Evolutionary conservation across 2,329 filamentous ascomycete genomes (phyloP).

Genomic region (Stachybotrys chlorohalonatus): DNA sequence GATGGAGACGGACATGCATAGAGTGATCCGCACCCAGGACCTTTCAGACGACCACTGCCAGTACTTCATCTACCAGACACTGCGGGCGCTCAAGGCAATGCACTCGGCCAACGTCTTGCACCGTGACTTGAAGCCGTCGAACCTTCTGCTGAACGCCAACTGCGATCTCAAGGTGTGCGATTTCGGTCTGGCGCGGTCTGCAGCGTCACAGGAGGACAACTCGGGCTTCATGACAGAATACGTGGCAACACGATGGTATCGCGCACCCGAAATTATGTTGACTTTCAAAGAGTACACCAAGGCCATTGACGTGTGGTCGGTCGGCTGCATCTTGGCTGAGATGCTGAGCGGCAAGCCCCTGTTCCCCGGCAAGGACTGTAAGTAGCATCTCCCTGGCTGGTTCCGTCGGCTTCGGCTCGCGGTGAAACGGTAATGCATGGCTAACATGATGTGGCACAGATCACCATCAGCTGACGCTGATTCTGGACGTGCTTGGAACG

Average conservation of each 20-base stretch:
- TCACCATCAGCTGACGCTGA: constrained; percentile 95
- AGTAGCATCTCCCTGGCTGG: constrained; percentile 25
- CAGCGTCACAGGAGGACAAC: constrained; percentile 96
- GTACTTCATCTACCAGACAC: constrained; percentile 99
- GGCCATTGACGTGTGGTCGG: constrained; percentile 98
- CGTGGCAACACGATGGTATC: constrained; percentile 97
- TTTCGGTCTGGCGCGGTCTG: constrained; percentile 90
- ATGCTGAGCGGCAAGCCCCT: constrained; percentile 98
- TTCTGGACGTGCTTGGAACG: constrained; percentile 92
- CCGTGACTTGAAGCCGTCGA: constrained; percentile 94
- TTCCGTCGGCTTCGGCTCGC: not conserved
- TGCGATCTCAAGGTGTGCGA: constrained; percentile 99
- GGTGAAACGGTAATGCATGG: not conserved
- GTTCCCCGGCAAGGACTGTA: constrained; percentile 97
- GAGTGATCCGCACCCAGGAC: constrained; percentile 96
- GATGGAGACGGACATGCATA: constrained; percentile 99
- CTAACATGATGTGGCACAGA: constrained; percentile 41
- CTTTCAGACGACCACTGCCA: constrained; percentile 99
- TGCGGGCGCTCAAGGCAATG: constrained; percentile 97
- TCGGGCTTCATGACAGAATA: constrained; percentile 99
- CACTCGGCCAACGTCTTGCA: constrained; percentile 98
- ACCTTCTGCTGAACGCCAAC: constrained; percentile 93
- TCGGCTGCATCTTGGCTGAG: constrained; percentile 94
- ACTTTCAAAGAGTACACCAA: constrained; percentile 99
- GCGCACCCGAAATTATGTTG: constrained; percentile 98